phyloP scores from a whole-genome alignment of 768 basidiomycete species.

The Mycena pura region DNA sequence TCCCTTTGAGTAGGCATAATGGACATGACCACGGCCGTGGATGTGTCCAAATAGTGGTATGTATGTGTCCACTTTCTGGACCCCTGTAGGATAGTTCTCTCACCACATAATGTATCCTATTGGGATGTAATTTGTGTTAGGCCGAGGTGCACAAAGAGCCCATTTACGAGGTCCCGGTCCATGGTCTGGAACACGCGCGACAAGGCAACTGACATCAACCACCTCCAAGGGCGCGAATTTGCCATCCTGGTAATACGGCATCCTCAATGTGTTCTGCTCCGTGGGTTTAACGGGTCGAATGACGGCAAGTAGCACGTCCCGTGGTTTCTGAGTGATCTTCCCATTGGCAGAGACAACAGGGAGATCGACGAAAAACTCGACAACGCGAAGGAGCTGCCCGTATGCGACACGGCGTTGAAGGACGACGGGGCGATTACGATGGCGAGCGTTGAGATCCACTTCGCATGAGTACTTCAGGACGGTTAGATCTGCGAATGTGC shows the following conservation, averaged over 20 bases:
- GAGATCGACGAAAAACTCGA: not conserved
- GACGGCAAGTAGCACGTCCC: not conserved
- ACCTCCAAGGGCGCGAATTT: not conserved
- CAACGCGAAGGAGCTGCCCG: not conserved
- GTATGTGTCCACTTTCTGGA: no score
- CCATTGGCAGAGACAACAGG: not conserved
- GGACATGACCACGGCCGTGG: no score
- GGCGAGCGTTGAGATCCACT: not conserved
- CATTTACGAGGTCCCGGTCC: not conserved
- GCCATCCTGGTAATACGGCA: not conserved
- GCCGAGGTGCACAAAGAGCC: conserved; percentile 2
- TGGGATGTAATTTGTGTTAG: no score
- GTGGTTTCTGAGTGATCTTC: not conserved
- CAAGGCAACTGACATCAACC: not conserved
- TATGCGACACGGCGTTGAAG: not conserved
- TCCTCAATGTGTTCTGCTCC: not conserved
- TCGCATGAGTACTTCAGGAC: not conserved
- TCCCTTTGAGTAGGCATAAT: no score
- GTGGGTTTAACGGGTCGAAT: not conserved
- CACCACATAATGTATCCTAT: no score
- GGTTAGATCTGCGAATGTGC: not conserved
- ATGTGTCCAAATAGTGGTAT: no score
- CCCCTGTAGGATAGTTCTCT: no score
- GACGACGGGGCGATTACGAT: not conserved
- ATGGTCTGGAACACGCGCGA: conserved; percentile 1